Percentiles rank a stretch among this genome's conserved stretches.
Conservation (phyloP, 73 alveolate genomes). For the Durusdinium trenchii region DNA sequence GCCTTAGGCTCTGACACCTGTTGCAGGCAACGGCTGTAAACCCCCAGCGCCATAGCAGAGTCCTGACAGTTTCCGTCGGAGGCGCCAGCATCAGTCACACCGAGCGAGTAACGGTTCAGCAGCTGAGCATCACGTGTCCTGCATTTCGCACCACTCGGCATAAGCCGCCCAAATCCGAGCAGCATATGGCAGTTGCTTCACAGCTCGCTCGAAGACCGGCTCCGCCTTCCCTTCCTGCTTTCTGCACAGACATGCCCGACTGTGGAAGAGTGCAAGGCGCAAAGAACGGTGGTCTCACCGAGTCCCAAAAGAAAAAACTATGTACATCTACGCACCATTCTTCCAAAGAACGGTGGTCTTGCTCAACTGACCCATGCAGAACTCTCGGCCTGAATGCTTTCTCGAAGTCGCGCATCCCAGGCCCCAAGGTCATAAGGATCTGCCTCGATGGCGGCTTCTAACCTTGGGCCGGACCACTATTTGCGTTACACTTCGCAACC, state of each 20-base stretch:
- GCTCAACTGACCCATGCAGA: no score
- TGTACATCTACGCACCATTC: background rate
- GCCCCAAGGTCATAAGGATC: constrained; percentile 59
- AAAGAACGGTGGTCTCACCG: no score
- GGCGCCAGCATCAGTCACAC: background rate
- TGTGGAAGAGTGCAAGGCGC: no score
- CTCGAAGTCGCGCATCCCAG: constrained; percentile 91
- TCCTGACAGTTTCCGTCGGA: constrained; percentile 18
- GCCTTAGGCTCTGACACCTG: no score
- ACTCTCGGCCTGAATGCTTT: constrained; percentile 46
- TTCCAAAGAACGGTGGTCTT: no score
- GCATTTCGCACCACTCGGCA: constrained; percentile 90
- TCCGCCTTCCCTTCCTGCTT: constrained; percentile 95
- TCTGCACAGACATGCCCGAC: no score
- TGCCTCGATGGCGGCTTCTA: constrained; percentile 70
- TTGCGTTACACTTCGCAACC: no score
- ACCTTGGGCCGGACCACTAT: no score
- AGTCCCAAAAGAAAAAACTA: background rate
- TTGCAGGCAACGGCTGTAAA: constrained; percentile 87
- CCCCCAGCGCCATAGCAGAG: constrained; percentile 78
- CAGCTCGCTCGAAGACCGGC: constrained; percentile 86
- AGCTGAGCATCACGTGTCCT: background rate
- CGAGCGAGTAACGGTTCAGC: background rate
- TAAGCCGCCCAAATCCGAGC: constrained; percentile 80
- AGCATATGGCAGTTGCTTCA: constrained; percentile 78